phyloP scores from a whole-genome alignment of 495 filamentous ascomycete genomes.

The Filosporella fistucella region DNA sequence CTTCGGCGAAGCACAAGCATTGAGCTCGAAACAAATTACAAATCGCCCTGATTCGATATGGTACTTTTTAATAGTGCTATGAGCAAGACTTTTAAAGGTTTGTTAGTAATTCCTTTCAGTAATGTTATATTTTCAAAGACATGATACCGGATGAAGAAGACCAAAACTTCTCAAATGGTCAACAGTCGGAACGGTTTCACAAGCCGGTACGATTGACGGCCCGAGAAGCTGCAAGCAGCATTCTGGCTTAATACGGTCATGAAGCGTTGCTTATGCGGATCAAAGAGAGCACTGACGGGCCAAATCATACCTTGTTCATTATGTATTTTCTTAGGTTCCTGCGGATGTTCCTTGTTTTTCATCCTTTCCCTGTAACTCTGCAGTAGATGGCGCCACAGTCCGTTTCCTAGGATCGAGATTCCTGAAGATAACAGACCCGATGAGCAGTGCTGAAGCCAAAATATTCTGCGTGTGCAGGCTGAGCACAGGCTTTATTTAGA shows the following conservation, averaged over 20 bases:
- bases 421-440: too few relatives aligned
- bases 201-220: not conserved
- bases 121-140: too few relatives aligned
- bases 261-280: conserved; percentile 4
- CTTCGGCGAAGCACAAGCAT: conserved; percentile 25
- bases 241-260: not conserved
- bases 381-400: too few relatives aligned
- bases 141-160: conserved; percentile 15
- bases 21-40: conserved; percentile 9
- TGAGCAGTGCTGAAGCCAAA: too few relatives aligned
- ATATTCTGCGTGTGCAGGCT: too few relatives aligned
- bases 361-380: too few relatives aligned
- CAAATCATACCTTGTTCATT: not conserved
- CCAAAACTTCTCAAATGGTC: conserved; percentile 6
- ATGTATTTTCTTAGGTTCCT: conserved; percentile 1
- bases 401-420: too few relatives aligned
- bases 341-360: not conserved
- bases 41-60: not conserved
- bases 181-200: conserved; percentile 4
- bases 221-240: conserved; percentile 6
- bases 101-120: too few relatives aligned
- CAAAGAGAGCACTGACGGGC: conserved; percentile 18
- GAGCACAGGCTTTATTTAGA: too few relatives aligned
- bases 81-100: too few relatives aligned
- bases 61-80: too few relatives aligned